These are phyloP conservation scores for Cinchona pubescens DNA, from an alignment of 257 asterid species.

Conservation along the genomic window DNA sequence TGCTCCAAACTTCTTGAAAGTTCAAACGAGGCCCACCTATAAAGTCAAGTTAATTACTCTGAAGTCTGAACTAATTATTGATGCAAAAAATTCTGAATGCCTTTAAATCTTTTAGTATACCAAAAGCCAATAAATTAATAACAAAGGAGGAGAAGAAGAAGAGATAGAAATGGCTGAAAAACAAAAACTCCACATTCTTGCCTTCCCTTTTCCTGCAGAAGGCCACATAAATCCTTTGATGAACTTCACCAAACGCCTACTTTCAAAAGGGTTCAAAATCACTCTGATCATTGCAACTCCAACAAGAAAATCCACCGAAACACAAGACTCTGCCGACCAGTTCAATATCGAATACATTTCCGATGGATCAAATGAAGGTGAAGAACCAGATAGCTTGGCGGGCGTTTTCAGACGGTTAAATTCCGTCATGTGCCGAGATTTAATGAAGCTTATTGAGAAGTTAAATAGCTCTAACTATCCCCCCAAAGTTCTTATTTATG, in stretches of 20 bases:
- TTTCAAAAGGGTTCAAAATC: constrained; percentile 23
- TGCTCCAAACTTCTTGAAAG: no score
- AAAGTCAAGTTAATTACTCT: no score
- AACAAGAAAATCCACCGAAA: constrained; percentile 3
- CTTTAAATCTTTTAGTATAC: no score
- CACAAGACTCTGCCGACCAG: neutral
- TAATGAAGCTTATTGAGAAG: constrained; percentile 19
- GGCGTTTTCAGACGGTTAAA: constrained; percentile 16
- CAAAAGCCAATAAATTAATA: no score
- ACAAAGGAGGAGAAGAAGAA: no score
- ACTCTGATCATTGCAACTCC: constrained; percentile 27
- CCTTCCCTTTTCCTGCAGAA: constrained; percentile 39
- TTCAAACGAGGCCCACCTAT: no score
- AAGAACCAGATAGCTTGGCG: neutral
- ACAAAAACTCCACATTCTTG: constrained; percentile 28
- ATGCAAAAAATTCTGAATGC: no score
- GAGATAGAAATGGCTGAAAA: neutral
- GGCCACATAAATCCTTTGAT: constrained; percentile 50
- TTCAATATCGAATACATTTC: constrained; percentile 23
- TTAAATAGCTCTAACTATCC: neutral
- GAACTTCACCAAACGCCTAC: constrained; percentile 31
- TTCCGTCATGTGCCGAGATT: neutral
- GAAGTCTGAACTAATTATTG: no score
- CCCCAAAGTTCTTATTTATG: constrained; percentile 16
- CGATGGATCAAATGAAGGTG: constrained; percentile 28